A percentile compares a stretch with the other conserved stretches of the same genome.
phyloP scores from a whole-genome alignment of 208 protist species.

The Acanthamoeba castellanii region DNA sequence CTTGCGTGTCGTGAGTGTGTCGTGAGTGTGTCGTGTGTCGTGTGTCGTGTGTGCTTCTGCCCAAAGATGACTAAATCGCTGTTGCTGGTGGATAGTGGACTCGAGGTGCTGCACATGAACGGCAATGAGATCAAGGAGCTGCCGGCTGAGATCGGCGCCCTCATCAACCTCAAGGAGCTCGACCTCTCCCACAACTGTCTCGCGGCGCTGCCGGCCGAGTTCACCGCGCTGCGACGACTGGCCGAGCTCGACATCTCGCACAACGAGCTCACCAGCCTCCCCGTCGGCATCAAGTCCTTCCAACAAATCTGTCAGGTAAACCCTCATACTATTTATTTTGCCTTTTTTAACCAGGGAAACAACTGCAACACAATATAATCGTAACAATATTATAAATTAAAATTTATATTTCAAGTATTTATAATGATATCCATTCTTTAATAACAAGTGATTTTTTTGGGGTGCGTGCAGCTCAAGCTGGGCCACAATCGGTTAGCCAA shows the following conservation, averaged over 20 bases:
- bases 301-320: constrained; percentile 25
- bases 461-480: background rate
- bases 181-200: constrained; percentile 52
- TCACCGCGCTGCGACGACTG: background rate
- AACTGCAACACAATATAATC: no score
- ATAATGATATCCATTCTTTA: background rate
- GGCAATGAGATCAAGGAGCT: constrained; percentile 30
- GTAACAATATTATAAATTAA: background rate
- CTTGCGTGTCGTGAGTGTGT: background rate
- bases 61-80: no score
- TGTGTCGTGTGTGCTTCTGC: background rate
- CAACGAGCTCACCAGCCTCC: constrained; percentile 49
- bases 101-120: constrained; percentile 45
- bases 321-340: background rate
- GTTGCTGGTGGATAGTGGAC: background rate
- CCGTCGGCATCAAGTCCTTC: constrained; percentile 43
- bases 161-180: constrained; percentile 35
- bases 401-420: no score
- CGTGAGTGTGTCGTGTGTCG: background rate
- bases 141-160: background rate
- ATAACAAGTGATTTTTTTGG: background rate
- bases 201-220: constrained; percentile 1
- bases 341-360: no score
- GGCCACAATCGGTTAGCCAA: constrained; percentile 27
- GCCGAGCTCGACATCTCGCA: constrained; percentile 10